Base-by-base conservation (phyloP, 306 rosid genomes). In the Gastrolobium villosum region DNA sequence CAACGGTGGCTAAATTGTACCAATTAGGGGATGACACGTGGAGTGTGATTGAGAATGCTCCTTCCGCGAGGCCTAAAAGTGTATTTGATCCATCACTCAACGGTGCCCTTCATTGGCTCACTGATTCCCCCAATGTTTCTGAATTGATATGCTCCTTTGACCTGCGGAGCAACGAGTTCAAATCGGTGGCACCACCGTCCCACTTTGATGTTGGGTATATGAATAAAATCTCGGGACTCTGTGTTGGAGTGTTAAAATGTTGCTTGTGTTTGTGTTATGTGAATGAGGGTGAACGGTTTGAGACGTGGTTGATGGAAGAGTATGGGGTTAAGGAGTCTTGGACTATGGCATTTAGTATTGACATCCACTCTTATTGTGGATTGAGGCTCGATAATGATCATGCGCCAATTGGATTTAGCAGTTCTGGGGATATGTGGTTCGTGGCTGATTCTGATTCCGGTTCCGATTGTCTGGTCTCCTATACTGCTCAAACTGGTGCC, bases 401-500 rank as follows among this genome's bases (percentile, higher is more conserved):
- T 2, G 67, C 65, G 40, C 84, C 84, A 7, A 81, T 75, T 40
- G 84, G 80, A 7, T 81, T 81, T 5, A 74, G 60, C n/a, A 66
- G 20, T 31, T n/a, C 10, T 48, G 84, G 84, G 32, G 84, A 74
- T 11, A 81, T 81, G 84, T 81, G 81, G 81, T 72, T 81, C 26
- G 67, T 26, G 10, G 79, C 56, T 59, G 84, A 74, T 31, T 77
- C 67, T 54, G 67, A 37, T 11, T 65, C 65, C 5, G 71, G 57
- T 49, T 3, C 40, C 1, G 11, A 52, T 3, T 66, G 30, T 66
- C 55, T 81, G 0, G 76, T 81, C 48, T 81, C 84, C 2, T 81
- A 65, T 40, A 40, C 39, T 13, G 41, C 84, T 36, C 7, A 81
- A 57, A 81, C 46, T 0, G 76, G 76, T 30, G 15, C 54, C 1